phyloP scores from a whole-genome alignment of 2,329 filamentous ascomycete species.

The Fusarium incarnatum region DNA sequence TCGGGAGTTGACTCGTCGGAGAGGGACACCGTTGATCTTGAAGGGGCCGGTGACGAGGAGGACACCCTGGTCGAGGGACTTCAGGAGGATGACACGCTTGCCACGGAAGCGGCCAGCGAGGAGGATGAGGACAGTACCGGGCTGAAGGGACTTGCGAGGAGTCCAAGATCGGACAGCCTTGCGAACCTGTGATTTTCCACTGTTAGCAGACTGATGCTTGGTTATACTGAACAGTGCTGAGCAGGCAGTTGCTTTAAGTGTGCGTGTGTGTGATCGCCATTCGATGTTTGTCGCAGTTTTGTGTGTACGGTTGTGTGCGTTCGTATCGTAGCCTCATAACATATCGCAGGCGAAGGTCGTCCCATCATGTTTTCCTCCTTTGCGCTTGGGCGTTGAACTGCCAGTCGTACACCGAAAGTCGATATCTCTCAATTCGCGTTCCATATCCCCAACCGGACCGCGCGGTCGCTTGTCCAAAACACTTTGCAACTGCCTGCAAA shows the following conservation, averaged over 20 bases:
- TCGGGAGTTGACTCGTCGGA: conserved; percentile 92
- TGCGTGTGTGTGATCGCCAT: conserved; percentile 13
- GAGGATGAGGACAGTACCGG: conserved; percentile 97
- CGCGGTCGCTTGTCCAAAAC: conserved; percentile 1
- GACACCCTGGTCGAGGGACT: conserved; percentile 96
- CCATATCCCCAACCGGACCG: conserved; percentile 17
- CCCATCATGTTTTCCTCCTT: conserved; percentile 13
- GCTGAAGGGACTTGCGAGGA: conserved; percentile 88
- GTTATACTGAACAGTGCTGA: conserved; percentile 8
- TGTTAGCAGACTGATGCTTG: conserved; percentile 47
- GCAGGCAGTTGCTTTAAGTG: conserved; percentile 12
- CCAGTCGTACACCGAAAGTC: conserved; percentile 14
- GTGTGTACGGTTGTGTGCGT: conserved; percentile 20
- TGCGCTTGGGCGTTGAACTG: conserved; percentile 24
- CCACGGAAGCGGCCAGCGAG: conserved; percentile 99
- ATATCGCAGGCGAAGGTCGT: conserved; percentile 24
- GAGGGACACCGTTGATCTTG: conserved; percentile 99
- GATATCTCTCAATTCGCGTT: conserved; percentile 19
- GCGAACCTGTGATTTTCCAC: conserved; percentile 75
- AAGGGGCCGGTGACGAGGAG: conserved; percentile 99
- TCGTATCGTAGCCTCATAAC: conserved; percentile 31
- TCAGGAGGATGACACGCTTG: conserved; percentile 99
- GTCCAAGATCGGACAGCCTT: conserved; percentile 91
- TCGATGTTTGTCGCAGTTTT: conserved; percentile 32
- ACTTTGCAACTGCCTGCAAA: conserved; percentile 30